These are phyloP conservation scores for Phragmites australis DNA, from an alignment of 176 grass and related monocot genomes.

Conservation along the genomic window DNA sequence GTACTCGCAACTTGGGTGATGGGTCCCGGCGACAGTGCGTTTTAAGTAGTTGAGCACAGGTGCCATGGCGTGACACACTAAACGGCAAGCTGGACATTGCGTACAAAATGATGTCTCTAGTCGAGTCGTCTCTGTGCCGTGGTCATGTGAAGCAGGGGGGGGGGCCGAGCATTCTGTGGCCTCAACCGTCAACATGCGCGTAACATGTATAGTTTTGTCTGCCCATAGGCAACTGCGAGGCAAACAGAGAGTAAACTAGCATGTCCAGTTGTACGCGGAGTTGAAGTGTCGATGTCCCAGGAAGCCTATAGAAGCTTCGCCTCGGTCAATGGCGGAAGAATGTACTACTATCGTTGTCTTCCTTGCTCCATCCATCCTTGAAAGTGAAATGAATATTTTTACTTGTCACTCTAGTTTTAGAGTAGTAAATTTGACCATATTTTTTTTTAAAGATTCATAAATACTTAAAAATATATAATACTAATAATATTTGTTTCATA, in stretches of 20 bases:
- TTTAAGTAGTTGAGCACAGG: background rate
- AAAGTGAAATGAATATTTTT: background rate
- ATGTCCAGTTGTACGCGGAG: background rate
- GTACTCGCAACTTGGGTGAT: background rate
- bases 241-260: background rate
- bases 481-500: no score
- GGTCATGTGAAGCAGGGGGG: conserved; percentile 7
- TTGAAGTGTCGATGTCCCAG: background rate
- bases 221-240: background rate
- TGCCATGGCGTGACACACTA: background rate
- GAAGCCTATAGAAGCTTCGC: background rate
- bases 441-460: no score
- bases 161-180: background rate
- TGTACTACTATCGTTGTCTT: background rate
- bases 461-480: no score
- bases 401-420: no score
- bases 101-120: background rate
- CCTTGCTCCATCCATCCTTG: background rate
- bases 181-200: background rate
- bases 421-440: no score
- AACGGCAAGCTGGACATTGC: background rate
- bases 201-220: background rate
- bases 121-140: background rate
- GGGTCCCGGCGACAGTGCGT: background rate
- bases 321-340: background rate